Percentiles rank a stretch among this genome's conserved stretches.
Conservation (phyloP, 2,329 filamentous ascomycete species). For the Tolypocladium endophyticum region DNA sequence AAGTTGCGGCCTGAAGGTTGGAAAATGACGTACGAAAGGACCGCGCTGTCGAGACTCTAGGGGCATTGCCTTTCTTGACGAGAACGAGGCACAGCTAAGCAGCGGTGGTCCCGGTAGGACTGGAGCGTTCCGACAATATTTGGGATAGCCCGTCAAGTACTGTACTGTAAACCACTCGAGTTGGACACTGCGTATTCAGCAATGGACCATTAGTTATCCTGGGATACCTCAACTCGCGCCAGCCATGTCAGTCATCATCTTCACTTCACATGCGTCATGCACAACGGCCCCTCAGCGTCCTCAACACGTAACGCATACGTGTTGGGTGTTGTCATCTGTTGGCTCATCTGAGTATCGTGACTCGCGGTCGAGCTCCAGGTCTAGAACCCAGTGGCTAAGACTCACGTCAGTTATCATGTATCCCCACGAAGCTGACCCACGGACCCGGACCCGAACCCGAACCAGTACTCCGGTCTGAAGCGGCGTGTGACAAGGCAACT, state of each 20-base stretch:
- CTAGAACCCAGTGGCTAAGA: background rate
- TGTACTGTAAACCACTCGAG: too few relatives aligned
- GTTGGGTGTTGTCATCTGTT: background rate
- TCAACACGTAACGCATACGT: background rate
- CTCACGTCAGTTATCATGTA: too few relatives aligned
- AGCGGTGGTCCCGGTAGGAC: background rate
- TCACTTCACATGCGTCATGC: background rate
- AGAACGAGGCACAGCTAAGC: background rate
- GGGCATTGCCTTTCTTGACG: background rate
- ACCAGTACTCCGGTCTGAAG: background rate
- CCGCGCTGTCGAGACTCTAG: too few relatives aligned
- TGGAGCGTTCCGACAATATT: background rate
- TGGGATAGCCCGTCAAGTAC: background rate
- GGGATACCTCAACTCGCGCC: background rate
- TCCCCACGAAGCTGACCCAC: background rate
- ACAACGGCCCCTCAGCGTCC: background rate
- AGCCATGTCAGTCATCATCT: background rate
- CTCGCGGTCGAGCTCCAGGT: background rate
- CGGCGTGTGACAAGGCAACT: background rate
- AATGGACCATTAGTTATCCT: background rate
- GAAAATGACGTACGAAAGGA: background rate
- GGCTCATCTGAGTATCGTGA: too few relatives aligned
- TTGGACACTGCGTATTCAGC: too few relatives aligned
- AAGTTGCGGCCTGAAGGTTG: background rate
- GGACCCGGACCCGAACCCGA: too few relatives aligned